A percentile compares a stretch with the other conserved stretches of the same genome.
Evolutionary conservation across 2,329 filamentous ascomycete species (phyloP).

Genomic region (Neoascochyta sp.): DNA sequence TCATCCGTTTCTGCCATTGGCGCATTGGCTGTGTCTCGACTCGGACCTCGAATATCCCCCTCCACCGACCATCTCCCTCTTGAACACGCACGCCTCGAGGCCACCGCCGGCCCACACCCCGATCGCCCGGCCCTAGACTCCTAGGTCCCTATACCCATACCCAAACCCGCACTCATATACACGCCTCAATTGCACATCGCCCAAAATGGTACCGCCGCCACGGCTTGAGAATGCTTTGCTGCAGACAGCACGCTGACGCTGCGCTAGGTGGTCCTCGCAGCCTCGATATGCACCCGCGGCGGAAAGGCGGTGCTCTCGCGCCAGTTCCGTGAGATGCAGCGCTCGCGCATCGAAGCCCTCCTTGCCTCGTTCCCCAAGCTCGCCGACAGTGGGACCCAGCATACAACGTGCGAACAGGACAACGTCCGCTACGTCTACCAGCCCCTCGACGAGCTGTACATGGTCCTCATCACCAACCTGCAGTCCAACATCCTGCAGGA

Average conservation of each 20-base stretch:
- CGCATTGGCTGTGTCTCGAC: too few species aligned
- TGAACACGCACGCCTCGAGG: constrained; percentile 1
- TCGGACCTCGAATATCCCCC: constrained; percentile 4
- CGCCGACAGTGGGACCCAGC: constrained; percentile 90
- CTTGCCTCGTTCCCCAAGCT: constrained; percentile 97
- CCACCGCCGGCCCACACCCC: constrained; percentile 2
- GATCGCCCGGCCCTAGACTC: not conserved
- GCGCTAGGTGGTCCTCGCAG: constrained; percentile 87
- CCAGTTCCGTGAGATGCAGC: constrained; percentile 96
- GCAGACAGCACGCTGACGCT: constrained; percentile 17
- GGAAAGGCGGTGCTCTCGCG: constrained; percentile 97
- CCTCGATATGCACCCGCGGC: constrained; percentile 96
- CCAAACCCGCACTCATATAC: not conserved
- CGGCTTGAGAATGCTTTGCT: not conserved
- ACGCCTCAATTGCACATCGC: constrained; percentile 8
- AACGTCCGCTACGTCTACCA: constrained; percentile 99
- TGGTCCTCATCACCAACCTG: constrained; percentile 98
- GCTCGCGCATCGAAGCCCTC: constrained; percentile 92
- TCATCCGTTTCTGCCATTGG: too few species aligned
- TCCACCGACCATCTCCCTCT: constrained; percentile 9
- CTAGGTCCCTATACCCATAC: not conserved
- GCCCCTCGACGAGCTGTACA: constrained; percentile 97
- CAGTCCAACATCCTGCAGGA: constrained; percentile 99
- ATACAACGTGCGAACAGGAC: constrained; percentile 98
- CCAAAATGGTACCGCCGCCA: constrained; percentile 34